Base-by-base conservation (phyloP, 164 flowering plant species). In the Aristolochia contorta region DNA sequence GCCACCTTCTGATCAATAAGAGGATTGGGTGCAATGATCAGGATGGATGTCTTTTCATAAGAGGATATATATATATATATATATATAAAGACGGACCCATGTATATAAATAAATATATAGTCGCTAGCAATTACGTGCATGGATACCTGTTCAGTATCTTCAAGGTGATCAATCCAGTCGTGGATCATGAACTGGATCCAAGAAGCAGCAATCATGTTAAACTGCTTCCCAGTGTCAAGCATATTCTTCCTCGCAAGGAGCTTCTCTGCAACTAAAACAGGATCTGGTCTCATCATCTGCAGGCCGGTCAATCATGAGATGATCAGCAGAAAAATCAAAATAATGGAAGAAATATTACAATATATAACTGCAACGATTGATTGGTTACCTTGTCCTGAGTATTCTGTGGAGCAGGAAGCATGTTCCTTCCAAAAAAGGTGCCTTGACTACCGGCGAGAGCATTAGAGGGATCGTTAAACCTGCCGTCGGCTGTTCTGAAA, bases 181-280 rank as follows among this genome's bases (percentile, higher is more conserved):
- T 79, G 80, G 8, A 79, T 58, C 82, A 79, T 79, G 67, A 79
- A 76, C 56, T 79, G 82, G 20, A 79, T 72, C 82, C 82, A 79
- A 3, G 80, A 67, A 16, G 73, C 70, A 1, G 82, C 82, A 2
- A 79, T 76, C 72, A 79, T 56, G 69, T 79, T 79, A 65, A 79
- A 76, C 49, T 79, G 82, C 59, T 72, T 72, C 30, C 80, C 78
- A 0, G 75, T 72, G 51, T 74, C 82, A 20, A 60, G 70, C 30
- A 67, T 27, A 33, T 65, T 70, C 47, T 18, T 74, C 52, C 82
- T 55, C 4, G 71, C 72, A 21, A 79, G 63, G 13, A 79, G 75
- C 58, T 76, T 79, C 6, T 75, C 70, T 1, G 82, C 77, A 15
- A 79, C 72, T 12, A 74, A 69, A 45, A 62, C 48, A 7, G 82